Evolutionary conservation across 2,329 filamentous ascomycete genomes (phyloP).

Genomic region (Arthrinium puccinioides): DNA sequence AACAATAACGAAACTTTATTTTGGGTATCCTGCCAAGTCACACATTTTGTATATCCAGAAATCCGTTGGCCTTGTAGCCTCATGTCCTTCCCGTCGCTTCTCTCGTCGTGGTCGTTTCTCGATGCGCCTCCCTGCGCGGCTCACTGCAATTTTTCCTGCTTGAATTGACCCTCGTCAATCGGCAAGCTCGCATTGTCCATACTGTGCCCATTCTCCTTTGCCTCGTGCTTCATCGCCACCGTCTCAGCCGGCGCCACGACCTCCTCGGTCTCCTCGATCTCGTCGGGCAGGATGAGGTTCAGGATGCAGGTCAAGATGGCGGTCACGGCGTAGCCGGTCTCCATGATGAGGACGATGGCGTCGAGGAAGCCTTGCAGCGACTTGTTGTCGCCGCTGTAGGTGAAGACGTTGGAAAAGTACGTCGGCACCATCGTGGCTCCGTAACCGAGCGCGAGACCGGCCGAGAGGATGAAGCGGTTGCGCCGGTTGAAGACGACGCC

Average conservation of each 20-base stretch:
- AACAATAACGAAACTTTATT: too few species aligned
- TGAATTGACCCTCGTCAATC: too few species aligned
- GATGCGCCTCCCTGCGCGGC: too few species aligned
- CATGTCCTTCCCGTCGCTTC: too few species aligned
- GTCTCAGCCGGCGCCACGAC: constrained; percentile 26
- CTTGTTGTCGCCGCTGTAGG: constrained; percentile 60
- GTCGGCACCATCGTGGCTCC: constrained; percentile 58
- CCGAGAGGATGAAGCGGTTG: constrained; percentile 75
- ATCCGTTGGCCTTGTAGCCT: too few species aligned
- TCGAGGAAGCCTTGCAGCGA: constrained; percentile 67
- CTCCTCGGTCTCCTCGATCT: constrained; percentile 62
- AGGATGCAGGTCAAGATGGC: constrained; percentile 66
- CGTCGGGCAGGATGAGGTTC: constrained; percentile 66
- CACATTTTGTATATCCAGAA: too few species aligned
- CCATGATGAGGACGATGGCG: constrained; percentile 65
- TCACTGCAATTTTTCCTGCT: too few species aligned
- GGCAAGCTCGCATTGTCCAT: too few species aligned
- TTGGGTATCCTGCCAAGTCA: too few species aligned
- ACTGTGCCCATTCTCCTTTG: background rate
- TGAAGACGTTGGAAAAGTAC: constrained; percentile 67
- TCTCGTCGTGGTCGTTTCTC: too few species aligned
- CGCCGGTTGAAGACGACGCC: constrained; percentile 68
- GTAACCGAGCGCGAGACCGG: constrained; percentile 65
- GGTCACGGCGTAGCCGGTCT: constrained; percentile 69
- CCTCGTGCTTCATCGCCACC: background rate